Base-by-base conservation (phyloP, 352 stramenopile genomes). In the Globisporangium irregulare region DNA sequence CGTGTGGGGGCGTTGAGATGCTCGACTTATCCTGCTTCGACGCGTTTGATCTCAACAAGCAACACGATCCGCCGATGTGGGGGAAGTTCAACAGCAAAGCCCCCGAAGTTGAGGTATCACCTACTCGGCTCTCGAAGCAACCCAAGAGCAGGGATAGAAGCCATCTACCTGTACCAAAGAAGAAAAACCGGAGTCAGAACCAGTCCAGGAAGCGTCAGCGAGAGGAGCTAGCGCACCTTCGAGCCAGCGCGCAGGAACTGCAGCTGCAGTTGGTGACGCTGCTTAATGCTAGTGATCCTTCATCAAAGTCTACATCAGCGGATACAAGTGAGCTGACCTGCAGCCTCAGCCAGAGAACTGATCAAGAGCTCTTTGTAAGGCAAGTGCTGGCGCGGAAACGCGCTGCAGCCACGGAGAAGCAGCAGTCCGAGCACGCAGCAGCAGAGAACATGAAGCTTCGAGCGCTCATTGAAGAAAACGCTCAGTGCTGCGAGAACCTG, bases 271-370 rank as follows among this genome's bases (percentile, higher is more conserved):
- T 64, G 4, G 10, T 46, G 3, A 0, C 27, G 8, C 41, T 64
- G 15, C 59, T 87, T 71, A 2, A 73, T 72, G 4, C 85, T 81
- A n/a, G 97, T 81, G 24, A 97, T 78, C 72, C 96, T 87, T 86
- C 91, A 97, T n/a, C 80, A 78, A 29, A 27, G 29, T 36, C 38
- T 6, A 2, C 43, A 20, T 22, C 43, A n/a, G 15, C 5, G 15
- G 9, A 50, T 20, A 1, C 43, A 50, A 10, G 43, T 18, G 5
- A 22, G 1, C 5, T 4, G 5, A 50, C 43, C 18, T 50, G 43
- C 43, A 22, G 15, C 9, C 0, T 9, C 41, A 6, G 12, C 8
- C 38, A 6, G 12, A 24, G 22, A 2, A 4, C 27, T 2, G n/a
- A 10, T 5, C 59, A 24, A 25, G 14, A 36, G 68, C 66, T 66